Conservation (phyloP, 2,329 filamentous ascomycete genomes). For the Alternaria gansuensis region DNA sequence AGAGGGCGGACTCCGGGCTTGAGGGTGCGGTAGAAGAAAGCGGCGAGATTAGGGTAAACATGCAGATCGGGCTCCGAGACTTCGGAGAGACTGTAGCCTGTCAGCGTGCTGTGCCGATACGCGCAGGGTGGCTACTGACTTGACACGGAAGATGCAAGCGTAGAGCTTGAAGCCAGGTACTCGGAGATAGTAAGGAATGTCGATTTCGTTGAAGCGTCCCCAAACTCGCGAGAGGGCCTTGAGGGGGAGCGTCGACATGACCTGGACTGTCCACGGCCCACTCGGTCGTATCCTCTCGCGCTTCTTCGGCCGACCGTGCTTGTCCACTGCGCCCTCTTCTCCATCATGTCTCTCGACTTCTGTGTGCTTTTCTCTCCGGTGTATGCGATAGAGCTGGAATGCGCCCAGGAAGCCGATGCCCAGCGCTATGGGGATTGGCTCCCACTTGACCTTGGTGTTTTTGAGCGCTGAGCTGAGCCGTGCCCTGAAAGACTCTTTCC, state of each 20-base stretch:
- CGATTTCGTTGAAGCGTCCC: slow-evolving; percentile 90
- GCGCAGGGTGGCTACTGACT: slow-evolving; percentile 52
- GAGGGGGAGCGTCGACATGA: slow-evolving; percentile 91
- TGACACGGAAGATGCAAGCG: slow-evolving; percentile 89
- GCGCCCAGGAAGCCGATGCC: slow-evolving; percentile 85
- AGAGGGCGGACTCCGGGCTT: slow-evolving; percentile 89
- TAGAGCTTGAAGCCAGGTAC: slow-evolving; percentile 92
- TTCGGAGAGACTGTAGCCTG: slow-evolving; percentile 72
- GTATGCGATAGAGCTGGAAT: slow-evolving; percentile 83
- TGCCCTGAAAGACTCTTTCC: slow-evolving; percentile 64
- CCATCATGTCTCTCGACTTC: slow-evolving; percentile 54
- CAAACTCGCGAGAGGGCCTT: slow-evolving; percentile 90
- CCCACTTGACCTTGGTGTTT: slow-evolving; percentile 80
- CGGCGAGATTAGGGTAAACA: slow-evolving; percentile 88
- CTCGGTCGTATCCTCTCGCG: slow-evolving; percentile 76
- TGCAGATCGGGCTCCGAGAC: slow-evolving; percentile 88
- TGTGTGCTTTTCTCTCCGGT: slow-evolving; percentile 59
- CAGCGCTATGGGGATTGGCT: slow-evolving; percentile 85
- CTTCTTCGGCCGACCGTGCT: slow-evolving; percentile 58
- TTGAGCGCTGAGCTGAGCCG: slow-evolving; percentile 67
- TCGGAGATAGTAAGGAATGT: slow-evolving; percentile 85
- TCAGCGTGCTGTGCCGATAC: slow-evolving; percentile 35
- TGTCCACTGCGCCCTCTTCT: slow-evolving; percentile 56
- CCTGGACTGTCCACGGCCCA: slow-evolving; percentile 90
- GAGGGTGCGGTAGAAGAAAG: slow-evolving; percentile 95